A percentile compares a stretch with the other conserved stretches of the same genome.
These are phyloP conservation scores for Hypoxylon sp. DNA, from an alignment of 2,329 filamentous ascomycete species.

Conservation along the genomic window DNA sequence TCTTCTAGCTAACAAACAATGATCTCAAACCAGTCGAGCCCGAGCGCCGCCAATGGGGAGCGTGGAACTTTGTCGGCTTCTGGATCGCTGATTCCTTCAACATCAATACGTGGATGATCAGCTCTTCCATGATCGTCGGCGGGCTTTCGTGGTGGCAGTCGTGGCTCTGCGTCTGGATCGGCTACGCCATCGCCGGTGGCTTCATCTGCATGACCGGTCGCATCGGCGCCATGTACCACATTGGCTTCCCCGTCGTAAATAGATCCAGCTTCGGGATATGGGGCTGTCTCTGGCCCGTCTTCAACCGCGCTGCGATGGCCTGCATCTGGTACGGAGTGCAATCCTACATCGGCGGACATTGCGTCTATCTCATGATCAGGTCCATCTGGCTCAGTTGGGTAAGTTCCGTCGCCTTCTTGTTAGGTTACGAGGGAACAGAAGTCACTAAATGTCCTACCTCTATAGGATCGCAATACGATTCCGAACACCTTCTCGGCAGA, in stretches of 20 bases:
- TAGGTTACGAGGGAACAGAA: not conserved
- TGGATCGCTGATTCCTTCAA: constrained; percentile 89
- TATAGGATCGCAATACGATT: constrained; percentile 63
- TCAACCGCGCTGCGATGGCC: constrained; percentile 86
- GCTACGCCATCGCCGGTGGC: constrained; percentile 77
- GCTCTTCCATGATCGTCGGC: constrained; percentile 78
- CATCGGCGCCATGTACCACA: constrained; percentile 87
- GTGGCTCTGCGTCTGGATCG: constrained; percentile 87
- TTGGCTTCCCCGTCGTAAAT: constrained; percentile 84
- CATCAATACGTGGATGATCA: constrained; percentile 95
- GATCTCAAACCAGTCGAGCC: constrained; percentile 84
- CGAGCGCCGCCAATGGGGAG: constrained; percentile 80
- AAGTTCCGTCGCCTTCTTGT: constrained; percentile 37
- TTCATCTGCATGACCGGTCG: constrained; percentile 83
- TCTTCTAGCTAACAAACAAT: constrained; percentile 77
- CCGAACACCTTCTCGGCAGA: constrained; percentile 70
- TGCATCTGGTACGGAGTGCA: constrained; percentile 91
- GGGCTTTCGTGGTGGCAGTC: constrained; percentile 93
- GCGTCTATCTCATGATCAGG: constrained; percentile 88
- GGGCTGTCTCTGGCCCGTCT: constrained; percentile 87
- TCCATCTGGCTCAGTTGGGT: constrained; percentile 79
- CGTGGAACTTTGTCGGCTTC: constrained; percentile 89
- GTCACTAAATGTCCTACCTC: constrained; percentile 22
- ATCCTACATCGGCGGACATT: constrained; percentile 83
- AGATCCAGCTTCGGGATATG: constrained; percentile 86